phyloP scores from a whole-genome alignment of 2,329 filamentous ascomycete genomes.

The Diaporthe citri region DNA sequence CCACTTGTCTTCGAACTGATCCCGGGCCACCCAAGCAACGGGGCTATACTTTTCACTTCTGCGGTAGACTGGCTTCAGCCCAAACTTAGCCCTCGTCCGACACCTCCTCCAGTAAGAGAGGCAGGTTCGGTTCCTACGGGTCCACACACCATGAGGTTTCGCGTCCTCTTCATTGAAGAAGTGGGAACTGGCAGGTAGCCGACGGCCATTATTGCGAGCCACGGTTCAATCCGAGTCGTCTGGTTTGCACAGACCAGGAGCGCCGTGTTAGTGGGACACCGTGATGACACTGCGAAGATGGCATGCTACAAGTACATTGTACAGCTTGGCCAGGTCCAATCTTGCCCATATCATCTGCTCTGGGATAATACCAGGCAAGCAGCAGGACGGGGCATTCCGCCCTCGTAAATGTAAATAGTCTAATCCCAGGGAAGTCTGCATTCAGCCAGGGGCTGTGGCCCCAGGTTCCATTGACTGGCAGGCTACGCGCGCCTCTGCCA shows the following conservation, averaged over 20 bases:
- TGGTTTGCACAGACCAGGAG: background rate
- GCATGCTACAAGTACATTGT: background rate
- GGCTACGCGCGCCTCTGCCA: background rate
- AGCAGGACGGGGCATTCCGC: background rate
- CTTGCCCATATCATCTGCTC: background rate
- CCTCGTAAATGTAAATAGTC: background rate
- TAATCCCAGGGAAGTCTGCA: background rate
- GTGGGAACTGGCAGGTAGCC: background rate
- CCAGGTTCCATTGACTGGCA: background rate
- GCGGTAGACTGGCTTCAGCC: constrained; percentile 8
- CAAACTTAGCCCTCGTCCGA: constrained; percentile 16
- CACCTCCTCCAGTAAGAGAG: constrained; percentile 1
- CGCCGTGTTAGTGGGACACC: background rate
- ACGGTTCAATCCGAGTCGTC: background rate
- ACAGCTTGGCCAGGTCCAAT: background rate
- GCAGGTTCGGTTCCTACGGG: background rate
- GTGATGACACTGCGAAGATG: background rate
- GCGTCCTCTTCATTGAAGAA: background rate
- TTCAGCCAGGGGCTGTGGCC: background rate
- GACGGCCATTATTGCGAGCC: constrained; percentile 7
- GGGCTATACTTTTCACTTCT: constrained; percentile 3
- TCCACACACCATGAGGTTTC: constrained; percentile 10
- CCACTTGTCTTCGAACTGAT: constrained; percentile 11
- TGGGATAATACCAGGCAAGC: background rate
- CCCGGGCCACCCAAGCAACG: background rate